phyloP scores from a whole-genome alignment of 139 green algal species.

The Chlorella sp. region DNA sequence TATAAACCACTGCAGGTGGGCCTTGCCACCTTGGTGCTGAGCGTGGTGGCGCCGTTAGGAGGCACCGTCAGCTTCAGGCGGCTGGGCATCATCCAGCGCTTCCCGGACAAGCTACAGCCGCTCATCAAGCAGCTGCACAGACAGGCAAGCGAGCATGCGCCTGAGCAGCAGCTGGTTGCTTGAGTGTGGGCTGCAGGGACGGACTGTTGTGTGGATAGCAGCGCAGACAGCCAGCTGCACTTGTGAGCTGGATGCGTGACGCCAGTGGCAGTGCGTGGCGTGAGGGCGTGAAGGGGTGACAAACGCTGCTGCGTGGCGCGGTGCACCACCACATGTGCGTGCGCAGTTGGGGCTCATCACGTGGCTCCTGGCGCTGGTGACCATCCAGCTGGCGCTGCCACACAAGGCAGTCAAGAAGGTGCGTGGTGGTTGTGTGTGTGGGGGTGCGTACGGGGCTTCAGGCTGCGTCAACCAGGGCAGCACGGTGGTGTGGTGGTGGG shows the following conservation, averaged over 20 bases:
- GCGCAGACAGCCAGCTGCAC: no score
- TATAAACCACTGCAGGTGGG: slow-evolving; percentile 45
- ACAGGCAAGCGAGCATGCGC: no score
- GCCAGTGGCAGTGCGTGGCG: no score
- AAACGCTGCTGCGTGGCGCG: not conserved
- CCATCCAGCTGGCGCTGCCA: slow-evolving; percentile 51
- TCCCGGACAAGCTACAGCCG: slow-evolving; percentile 41
- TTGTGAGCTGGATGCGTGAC: no score
- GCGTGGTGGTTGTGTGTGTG: no score
- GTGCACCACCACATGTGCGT: not conserved
- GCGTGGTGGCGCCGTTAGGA: slow-evolving; percentile 30
- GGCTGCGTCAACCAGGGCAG: no score
- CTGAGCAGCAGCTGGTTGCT: no score
- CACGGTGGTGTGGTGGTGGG: no score
- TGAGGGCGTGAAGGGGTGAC: no score
- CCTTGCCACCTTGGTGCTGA: slow-evolving; percentile 38
- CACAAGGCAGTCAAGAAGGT: slow-evolving; percentile 39
- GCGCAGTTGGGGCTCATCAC: slow-evolving; percentile 30
- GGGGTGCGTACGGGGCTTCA: no score
- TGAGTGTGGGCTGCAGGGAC: no score
- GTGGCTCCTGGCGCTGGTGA: slow-evolving; percentile 43
- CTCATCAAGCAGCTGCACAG: slow-evolving; percentile 47
- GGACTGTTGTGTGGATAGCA: no score
- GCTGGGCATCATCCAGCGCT: slow-evolving; percentile 38
- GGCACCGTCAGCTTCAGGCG: slow-evolving; percentile 46